Evolutionary conservation across 169 alveolate genomes (phyloP).

Genomic region (Cryptosporidium sp.): DNA sequence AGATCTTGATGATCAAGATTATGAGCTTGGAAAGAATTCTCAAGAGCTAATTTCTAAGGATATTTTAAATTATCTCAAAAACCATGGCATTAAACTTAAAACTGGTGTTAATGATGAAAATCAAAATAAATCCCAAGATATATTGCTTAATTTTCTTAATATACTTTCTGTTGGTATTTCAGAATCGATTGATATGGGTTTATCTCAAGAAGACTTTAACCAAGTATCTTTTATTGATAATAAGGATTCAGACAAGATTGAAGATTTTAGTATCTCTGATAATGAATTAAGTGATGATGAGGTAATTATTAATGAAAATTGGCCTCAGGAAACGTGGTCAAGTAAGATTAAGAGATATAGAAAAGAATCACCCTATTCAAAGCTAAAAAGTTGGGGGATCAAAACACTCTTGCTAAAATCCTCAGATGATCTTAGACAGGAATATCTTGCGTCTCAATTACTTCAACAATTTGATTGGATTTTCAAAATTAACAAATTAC

Average conservation of each 20-base stretch:
- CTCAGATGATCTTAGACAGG: slow-evolving; percentile 96
- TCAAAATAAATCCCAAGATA: slow-evolving; percentile 20
- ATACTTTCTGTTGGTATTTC: slow-evolving; percentile 57
- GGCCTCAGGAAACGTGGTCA: slow-evolving; percentile 73
- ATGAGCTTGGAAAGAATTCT: slow-evolving; percentile 77
- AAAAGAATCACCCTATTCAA: slow-evolving; percentile 87
- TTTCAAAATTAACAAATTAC: slow-evolving; percentile 87
- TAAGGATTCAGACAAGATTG: neutral
- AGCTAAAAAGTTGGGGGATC: slow-evolving; percentile 86
- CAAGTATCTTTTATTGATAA: slow-evolving; percentile 3
- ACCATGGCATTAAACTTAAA: slow-evolving; percentile 37
- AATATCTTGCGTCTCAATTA: slow-evolving; percentile 94
- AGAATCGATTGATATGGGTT: slow-evolving; percentile 22
- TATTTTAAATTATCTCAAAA: slow-evolving; percentile 75
- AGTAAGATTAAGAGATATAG: slow-evolving; percentile 85
- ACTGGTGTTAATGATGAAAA: neutral
- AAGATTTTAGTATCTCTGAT: neutral
- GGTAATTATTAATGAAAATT: neutral
- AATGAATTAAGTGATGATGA: slow-evolving; percentile 13
- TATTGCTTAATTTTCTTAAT: slow-evolving; percentile 48
- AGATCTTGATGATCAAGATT: slow-evolving; percentile 84
- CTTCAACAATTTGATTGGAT: slow-evolving; percentile 90
- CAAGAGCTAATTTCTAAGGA: slow-evolving; percentile 79
- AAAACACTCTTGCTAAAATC: slow-evolving; percentile 93
- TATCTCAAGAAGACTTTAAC: neutral